Base-by-base conservation (phyloP, 768 basidiomycete genomes). In the Saitozyma sp. region DNA sequence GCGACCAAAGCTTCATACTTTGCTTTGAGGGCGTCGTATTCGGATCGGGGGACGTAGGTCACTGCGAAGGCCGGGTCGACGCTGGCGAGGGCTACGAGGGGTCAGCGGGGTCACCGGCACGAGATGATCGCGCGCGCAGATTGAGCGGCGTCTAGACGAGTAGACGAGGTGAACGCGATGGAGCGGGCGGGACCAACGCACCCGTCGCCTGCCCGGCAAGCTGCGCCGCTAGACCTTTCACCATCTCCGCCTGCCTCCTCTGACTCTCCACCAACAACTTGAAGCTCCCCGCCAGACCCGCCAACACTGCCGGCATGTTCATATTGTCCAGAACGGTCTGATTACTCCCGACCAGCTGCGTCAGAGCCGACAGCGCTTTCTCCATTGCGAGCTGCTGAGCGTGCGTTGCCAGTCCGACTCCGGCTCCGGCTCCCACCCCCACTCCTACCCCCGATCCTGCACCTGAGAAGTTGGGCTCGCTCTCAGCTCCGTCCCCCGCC, bases 1-100 rank as follows among this genome's bases (percentile, higher is more conserved):
- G 62, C 56, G 45, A 63, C 52, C 14, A 72, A 55, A 9, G 60
- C 54, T 16, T 72, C 73, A 50, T 72, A 70, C n/a, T 57, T 48
- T 5, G 65, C 50, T 59, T 72, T 67, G 20, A 72, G 70, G 16
- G 46, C 60, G 49, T 75, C 68, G 50, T 70, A 70, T 29, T 71
- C 70, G 16, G 51, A 39, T 17, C 69, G 40, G 4, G 69, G 57
- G 6, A 71, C 67, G 38, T 55, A 50, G 8, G 38, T 14, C 9
- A 59, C 55, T 0, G 64, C 59, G 11, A 60, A 49, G 14, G 62
- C 50, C 7, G 65, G 49, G 42, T 69, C 70, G 41, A 72, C 46
- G 16, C 7, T 11, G 50, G 61, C 9, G n/a, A 56, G 14, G 41
- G 43, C 55, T 56, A 38, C n/a, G 29, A 29, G 29, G 29, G 29